phyloP scores from a whole-genome alignment of 768 basidiomycete species.

The Pisolithus microcarpus region DNA sequence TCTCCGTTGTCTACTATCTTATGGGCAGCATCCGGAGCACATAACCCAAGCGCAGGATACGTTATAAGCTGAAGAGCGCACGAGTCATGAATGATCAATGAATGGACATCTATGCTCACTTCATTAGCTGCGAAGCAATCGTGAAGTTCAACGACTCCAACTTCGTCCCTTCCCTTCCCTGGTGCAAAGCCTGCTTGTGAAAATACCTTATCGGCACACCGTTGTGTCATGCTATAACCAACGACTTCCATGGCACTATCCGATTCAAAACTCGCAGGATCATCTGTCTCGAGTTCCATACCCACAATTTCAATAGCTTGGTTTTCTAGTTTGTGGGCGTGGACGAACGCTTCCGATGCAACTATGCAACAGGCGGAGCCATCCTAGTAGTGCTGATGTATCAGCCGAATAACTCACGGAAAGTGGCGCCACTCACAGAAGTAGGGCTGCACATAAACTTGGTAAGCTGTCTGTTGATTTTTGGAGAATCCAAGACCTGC shows the following conservation, averaged over 20 bases:
- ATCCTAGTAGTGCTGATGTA: slow-evolving; percentile 37
- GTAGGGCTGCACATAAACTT: slow-evolving; percentile 88
- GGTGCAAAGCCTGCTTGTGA: slow-evolving; percentile 59
- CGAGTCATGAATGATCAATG: not conserved
- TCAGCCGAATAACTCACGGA: not conserved
- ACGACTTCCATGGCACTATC: slow-evolving; percentile 71
- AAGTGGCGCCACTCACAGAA: slow-evolving; percentile 36
- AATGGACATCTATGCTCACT: slow-evolving; percentile 30
- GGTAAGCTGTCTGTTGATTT: slow-evolving; percentile 67
- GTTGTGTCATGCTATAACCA: slow-evolving; percentile 73
- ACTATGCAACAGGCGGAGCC: slow-evolving; percentile 73
- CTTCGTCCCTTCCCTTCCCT: slow-evolving; percentile 58
- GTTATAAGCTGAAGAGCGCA: slow-evolving; percentile 53
- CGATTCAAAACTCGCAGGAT: slow-evolving; percentile 55
- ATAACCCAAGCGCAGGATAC: slow-evolving; percentile 76
- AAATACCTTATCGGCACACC: slow-evolving; percentile 63
- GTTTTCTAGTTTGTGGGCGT: slow-evolving; percentile 64
- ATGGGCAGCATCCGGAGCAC: slow-evolving; percentile 57
- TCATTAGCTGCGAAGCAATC: slow-evolving; percentile 84
- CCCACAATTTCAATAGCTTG: slow-evolving; percentile 82
- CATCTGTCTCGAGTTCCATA: slow-evolving; percentile 60
- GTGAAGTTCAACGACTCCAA: slow-evolving; percentile 82
- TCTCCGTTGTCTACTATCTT: slow-evolving; percentile 69
- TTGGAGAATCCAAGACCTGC: slow-evolving; percentile 57
- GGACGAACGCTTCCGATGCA: slow-evolving; percentile 75